phyloP scores from a whole-genome alignment of 148 eudicot genomes.

The Vaccinium myrtillus region DNA sequence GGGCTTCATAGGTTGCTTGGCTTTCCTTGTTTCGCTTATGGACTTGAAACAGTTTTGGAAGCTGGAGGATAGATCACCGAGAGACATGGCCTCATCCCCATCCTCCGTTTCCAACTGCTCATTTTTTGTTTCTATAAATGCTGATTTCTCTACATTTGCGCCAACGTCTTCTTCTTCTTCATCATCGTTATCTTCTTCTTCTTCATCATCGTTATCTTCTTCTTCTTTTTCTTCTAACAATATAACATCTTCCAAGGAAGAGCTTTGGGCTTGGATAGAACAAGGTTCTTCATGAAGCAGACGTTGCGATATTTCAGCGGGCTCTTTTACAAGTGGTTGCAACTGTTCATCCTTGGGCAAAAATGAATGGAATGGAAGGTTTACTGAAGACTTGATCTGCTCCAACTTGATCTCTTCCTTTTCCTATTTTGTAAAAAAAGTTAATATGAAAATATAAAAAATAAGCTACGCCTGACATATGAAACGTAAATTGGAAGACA shows the following conservation, averaged over 20 bases:
- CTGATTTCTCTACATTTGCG: constrained; percentile 38
- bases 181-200: constrained; percentile 15
- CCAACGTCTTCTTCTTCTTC: constrained; percentile 5
- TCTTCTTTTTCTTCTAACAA: constrained; percentile 27
- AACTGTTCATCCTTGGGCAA: constrained; percentile 27
- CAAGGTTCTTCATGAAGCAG: constrained; percentile 18
- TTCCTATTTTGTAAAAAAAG: constrained; percentile 30
- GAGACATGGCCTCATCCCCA: constrained; percentile 52
- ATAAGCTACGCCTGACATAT: neutral
- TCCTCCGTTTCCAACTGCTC: constrained; percentile 31
- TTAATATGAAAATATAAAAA: neutral
- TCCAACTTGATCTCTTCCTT: constrained; percentile 53
- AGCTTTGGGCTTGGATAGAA: neutral
- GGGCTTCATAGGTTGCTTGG: constrained; percentile 20
- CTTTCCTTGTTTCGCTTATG: constrained; percentile 24
- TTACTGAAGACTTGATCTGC: constrained; percentile 83
- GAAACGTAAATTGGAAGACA: neutral
- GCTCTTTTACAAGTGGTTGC: constrained; percentile 28
- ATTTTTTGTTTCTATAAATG: constrained; percentile 12
- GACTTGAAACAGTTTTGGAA: constrained; percentile 68
- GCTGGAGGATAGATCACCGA: constrained; percentile 75
- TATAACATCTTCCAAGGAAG: constrained; percentile 50
- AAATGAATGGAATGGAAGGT: constrained; percentile 79
- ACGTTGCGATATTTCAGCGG: constrained; percentile 19
- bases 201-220: constrained; percentile 15